Base-by-base conservation (phyloP, 345 rosid species). In the Trapa bicornis region DNA sequence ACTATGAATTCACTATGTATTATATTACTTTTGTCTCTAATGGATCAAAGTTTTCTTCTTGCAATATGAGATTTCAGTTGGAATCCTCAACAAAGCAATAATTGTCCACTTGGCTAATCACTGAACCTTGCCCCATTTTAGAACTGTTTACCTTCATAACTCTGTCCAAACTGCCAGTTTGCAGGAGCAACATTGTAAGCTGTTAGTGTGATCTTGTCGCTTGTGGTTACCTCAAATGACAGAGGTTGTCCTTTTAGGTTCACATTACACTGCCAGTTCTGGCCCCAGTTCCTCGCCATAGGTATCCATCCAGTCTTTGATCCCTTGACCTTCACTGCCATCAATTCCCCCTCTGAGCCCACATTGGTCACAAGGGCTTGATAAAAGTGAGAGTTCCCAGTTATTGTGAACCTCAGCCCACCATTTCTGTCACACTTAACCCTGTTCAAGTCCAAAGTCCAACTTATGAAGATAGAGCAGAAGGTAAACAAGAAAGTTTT, bases 221-320 rank as follows among this genome's bases (percentile, higher is more conserved):
- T 84, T 60, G 85, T 84, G 61, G 87, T 85, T 36, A 89, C 96
- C 82, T 92, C 98, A 47, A 92, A 89, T 60, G 98, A 87, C 13
- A 92, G 79, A 69, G 92, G 96, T 75, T 92, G 96, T 56, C 95
- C 96, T 38, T 57, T 77, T 61, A 92, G 89, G 73, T 87, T 79
- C 68, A 81, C 83, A 61, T 80, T 81, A 77, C 84, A 76, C 61
- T 87, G 96, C 96, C 92, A 83, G 75, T 77, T 86, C 74, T 92
- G 98, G 62, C 98, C 96, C 98, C 98, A 92, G 71, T 92, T 89
- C 75, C 96, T 89, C 48, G 95, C 96, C 98, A 89, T 79, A 13
- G 91, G 89, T 72, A 92, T 83, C 98, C 96, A 92, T 67, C 95
- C 96, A 53, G 98, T 92, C 81, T 37, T 86, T 57, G 91, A 84